Evolutionary conservation across 768 basidiomycete species (phyloP), one percentile per base, ranked within the genome.

Genomic region (Scleroderma bovista): DNA sequence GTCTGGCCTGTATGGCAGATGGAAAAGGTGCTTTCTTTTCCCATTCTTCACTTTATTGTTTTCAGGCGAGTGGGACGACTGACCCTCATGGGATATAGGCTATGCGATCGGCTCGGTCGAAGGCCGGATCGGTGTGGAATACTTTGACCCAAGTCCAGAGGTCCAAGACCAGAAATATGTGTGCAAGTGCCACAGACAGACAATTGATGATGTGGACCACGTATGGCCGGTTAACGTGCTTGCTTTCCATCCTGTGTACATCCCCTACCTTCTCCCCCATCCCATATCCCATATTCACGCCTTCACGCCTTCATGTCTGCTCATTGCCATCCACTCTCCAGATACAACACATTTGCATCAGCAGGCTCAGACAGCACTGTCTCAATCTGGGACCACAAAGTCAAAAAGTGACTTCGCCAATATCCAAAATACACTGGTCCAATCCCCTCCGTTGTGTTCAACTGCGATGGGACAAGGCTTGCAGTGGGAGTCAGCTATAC

Each of bases 211-310:
- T 33, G 86, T 88, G 15, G 96, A 99, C 66, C 89, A 93, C 57
- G 94, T 97, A 17, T 98, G 91, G 82, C 93, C 95, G 0, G 94
- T 98, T 53, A 96, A 97, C 60, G 80, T 92, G 0, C 79, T 99
- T 24, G 91, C 93, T 0, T 98, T 97, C 74, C 93, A 97, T 60
- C 93, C 95, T 0, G 71, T 77, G 78, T 93, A 62, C 26, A 9
- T 29, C 9, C 9, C 26, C 26, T 5, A 5, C 26, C 5, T 9
- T 9, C 26, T 5, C 9, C 4, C 5, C 26, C 26, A 29, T 29
- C 5, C 26, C 26, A 29, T 9, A 29, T 29, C 9, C n/a, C n/a
- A n/a, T n/a, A n/a, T n/a, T n/a, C 26, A 29, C 43, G 81, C 70
- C 16, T 5, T 47, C 29, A 31, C 34, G 16, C 15, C 34, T 37